Base-by-base conservation (phyloP, 495 filamentous ascomycete genomes). In the Trypethelium eluteriae region DNA sequence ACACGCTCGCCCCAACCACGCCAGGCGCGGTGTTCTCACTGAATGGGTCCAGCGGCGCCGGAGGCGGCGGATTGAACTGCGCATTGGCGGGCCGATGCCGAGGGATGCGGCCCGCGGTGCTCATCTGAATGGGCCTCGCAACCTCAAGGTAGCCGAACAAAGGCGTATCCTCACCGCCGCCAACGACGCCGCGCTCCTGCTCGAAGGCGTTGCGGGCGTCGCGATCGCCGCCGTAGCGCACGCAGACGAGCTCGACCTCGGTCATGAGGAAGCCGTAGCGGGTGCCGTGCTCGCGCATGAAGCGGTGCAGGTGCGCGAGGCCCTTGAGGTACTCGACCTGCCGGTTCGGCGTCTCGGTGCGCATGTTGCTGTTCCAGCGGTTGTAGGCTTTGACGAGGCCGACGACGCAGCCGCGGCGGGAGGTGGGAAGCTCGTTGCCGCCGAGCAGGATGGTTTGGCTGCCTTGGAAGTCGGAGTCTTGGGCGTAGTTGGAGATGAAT, bases 251-350 rank as follows among this genome's bases (percentile, higher is more conserved):
- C 79, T 96, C 92, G 72, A 96, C 96, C 74, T 96, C 92, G 0
- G 90, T 96, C 65, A 96, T 86, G 72, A 96, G 93, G 80, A 96
- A 96, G 39, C 92, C 92, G 75, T 96, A 96, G 59, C 92, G 87
- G 69, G 90, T 93, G 66, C 88, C 88, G 76, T 96, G 90, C 77
- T 94, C 91, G 75, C 92, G 89, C 92, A 96, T 96, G 74, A 86
- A 85, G 56, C 87, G 85, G 75, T 96, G 92, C 38, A 96, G 79
- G 67, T 95, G 89, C 0, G 91, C 84, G 11, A 96, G 84, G 5
- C 89, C 89, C 39, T 89, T 85, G 9, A 96, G 86, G 77, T 95
- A 96, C 75, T 92, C 85, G 64, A 95, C 89, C 38, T 91, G 85
- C 68, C 89, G 86, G 75, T 88, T 81, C 57, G 91, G 88, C 46